Percentiles rank a stretch among this genome's conserved stretches.
phyloP scores from a whole-genome alignment of 768 basidiomycete species.

The Phaeotremella fagi region DNA sequence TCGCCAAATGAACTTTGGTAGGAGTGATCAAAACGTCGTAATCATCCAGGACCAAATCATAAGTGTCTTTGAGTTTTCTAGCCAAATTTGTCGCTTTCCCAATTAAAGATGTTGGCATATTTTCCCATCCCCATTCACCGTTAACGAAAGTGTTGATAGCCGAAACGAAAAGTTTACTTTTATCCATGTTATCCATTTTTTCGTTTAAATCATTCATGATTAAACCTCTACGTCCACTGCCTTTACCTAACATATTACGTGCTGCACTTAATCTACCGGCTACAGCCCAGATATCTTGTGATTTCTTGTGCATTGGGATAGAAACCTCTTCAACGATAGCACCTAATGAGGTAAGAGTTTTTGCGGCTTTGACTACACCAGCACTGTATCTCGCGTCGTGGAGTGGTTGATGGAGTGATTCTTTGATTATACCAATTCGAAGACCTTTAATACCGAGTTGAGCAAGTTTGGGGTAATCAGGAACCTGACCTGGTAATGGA shows the following conservation, averaged over 20 bases:
- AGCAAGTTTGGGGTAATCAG: constrained; percentile 44
- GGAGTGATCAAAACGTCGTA: constrained; percentile 51
- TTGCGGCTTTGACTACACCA: constrained; percentile 49
- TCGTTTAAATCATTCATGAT: constrained; percentile 46
- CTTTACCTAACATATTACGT: constrained; percentile 20
- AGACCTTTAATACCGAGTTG: constrained; percentile 43
- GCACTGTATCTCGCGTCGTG: constrained; percentile 50
- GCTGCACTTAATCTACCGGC: constrained; percentile 23
- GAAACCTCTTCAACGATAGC: constrained; percentile 52
- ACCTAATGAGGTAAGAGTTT: constrained; percentile 49
- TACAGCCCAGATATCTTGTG: constrained; percentile 25
- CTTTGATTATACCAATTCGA: constrained; percentile 51
- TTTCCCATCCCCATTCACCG: constrained; percentile 21
- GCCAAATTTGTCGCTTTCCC: constrained; percentile 51
- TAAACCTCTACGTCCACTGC: constrained; percentile 42
- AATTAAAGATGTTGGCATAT: constrained; percentile 21
- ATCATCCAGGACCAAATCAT: constrained; percentile 43
- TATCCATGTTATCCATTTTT: constrained; percentile 51
- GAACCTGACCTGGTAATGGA: constrained; percentile 48
- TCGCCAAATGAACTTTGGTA: constrained; percentile 29
- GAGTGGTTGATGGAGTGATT: constrained; percentile 48
- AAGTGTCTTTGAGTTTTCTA: constrained; percentile 49
- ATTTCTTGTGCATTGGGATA: constrained; percentile 48
- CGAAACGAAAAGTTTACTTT: constrained; percentile 18
- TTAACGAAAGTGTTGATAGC: constrained; percentile 20